Base-by-base conservation (phyloP, 1,284 basidiomycete genomes). In the Sparassis latifolia region DNA sequence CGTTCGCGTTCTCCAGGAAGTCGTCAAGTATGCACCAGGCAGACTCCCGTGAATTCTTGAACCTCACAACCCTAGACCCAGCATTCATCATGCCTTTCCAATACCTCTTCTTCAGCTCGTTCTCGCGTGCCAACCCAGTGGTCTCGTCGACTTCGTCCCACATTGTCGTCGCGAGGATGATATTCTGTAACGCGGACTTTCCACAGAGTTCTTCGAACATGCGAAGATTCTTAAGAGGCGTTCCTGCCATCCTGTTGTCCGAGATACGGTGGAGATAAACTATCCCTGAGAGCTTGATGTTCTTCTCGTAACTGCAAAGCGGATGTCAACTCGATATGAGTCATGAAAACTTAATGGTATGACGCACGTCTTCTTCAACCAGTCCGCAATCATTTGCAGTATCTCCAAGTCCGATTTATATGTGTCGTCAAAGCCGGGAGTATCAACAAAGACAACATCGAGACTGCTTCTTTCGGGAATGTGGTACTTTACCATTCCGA, bases 221-320 rank as follows among this genome's bases (percentile, higher is more conserved):
- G 35, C 66, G 65, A 50, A 79, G 76, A 59, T 75, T 80, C 45
- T 74, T 70, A 12, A 66, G 66, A 12, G 75, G 73, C 28, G 75
- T 73, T 27, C 78, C 77, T 40, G 72, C 73, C 56, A 80, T 68
- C n/a, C 76, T 64, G 59, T 69, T 64, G 54, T 79, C 78, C 44
- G 75, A 70, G 55, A 80, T 80, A 4, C 75, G 72, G 55, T 80
- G 77, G 64, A 79, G 66, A 63, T 79, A 80, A 44, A 80, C 70
- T 56, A 80, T 66, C 0, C 78, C 78, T 2, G 71, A 65, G 12
- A 80, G 65, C 47, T 67, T 72, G 47, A 62, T 55, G 20, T 67
- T 66, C 20, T 62, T 58, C 33, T 70, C 60, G 32, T 75, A 74
- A 6, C 73, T 74, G 58, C 31, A 10, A 20, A 20, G 20, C 20